Percentiles rank a stretch among this genome's conserved stretches.
phyloP scores from a whole-genome alignment of 1,284 basidiomycete species.

The Amylostereum areolatum region DNA sequence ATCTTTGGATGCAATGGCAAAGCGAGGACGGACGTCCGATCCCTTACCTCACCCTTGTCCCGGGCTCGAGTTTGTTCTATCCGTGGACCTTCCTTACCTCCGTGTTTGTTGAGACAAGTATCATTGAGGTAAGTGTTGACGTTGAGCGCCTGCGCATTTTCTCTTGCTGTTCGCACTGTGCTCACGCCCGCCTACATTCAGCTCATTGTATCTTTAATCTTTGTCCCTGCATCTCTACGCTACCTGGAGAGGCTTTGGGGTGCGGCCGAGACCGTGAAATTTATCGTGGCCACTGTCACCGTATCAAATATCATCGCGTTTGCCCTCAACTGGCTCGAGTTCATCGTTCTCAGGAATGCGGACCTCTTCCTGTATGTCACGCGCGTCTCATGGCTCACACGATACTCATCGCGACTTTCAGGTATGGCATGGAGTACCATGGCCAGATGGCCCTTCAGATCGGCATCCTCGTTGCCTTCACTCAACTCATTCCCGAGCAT shows the following conservation, averaged over 20 bases:
- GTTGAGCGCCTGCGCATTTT: too few species aligned
- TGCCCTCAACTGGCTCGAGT: slow-evolving; percentile 79
- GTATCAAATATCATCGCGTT: slow-evolving; percentile 85
- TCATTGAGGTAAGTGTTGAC: slow-evolving; percentile 62
- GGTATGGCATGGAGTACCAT: slow-evolving; percentile 85
- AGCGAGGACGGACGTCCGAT: slow-evolving; percentile 37
- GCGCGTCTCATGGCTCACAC: background rate
- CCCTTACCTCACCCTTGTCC: slow-evolving; percentile 82
- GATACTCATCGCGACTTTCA: slow-evolving; percentile 24
- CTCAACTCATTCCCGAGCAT: slow-evolving; percentile 96
- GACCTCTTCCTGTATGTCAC: slow-evolving; percentile 68
- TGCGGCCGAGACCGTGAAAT: slow-evolving; percentile 78
- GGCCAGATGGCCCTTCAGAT: slow-evolving; percentile 92
- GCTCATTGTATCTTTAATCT: slow-evolving; percentile 74
- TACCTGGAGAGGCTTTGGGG: slow-evolving; percentile 97
- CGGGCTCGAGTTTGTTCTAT: slow-evolving; percentile 78
- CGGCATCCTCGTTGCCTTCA: slow-evolving; percentile 91
- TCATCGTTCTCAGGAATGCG: slow-evolving; percentile 56
- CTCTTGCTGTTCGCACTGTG: slow-evolving; percentile 6
- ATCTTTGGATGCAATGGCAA: slow-evolving; percentile 59
- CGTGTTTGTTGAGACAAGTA: slow-evolving; percentile 78
- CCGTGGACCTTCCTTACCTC: slow-evolving; percentile 93
- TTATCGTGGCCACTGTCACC: slow-evolving; percentile 76
- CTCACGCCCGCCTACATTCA: slow-evolving; percentile 27
- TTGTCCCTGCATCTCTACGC: slow-evolving; percentile 77